A percentile compares a stretch with the other conserved stretches of the same genome.
phyloP scores from a whole-genome alignment of 176 grass and related monocot species.

The Oryza punctata region DNA sequence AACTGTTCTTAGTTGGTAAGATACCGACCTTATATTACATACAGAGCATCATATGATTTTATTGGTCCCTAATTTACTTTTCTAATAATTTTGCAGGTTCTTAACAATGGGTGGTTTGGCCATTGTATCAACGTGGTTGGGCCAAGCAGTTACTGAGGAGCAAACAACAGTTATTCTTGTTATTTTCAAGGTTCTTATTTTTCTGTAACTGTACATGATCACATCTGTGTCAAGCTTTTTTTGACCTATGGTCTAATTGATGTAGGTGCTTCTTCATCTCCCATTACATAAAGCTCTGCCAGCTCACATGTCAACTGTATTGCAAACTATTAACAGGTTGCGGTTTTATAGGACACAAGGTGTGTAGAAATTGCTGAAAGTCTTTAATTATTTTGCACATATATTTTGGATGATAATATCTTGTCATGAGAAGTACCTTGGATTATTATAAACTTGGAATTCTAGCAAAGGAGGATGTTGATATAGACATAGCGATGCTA shows the following conservation, averaged over 20 bases:
- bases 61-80: conserved; percentile 14
- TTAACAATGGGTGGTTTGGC: conserved; percentile 77
- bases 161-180: conserved; percentile 88
- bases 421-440: neutral
- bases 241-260: conserved; percentile 24
- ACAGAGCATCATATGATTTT: conserved; percentile 36
- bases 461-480: neutral
- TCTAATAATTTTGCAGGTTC: conserved; percentile 60
- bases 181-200: conserved; percentile 86
- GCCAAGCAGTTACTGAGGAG: conserved; percentile 77
- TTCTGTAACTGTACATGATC: conserved; percentile 29
- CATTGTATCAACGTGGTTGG: conserved; percentile 87
- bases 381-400: conserved; percentile 15
- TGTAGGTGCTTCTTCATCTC: conserved; percentile 86
- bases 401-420: neutral
- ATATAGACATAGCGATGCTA: neutral
- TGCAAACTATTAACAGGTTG: conserved; percentile 90
- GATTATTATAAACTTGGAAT: conserved; percentile 2
- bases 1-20: conserved; percentile 82
- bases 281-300: conserved; percentile 90
- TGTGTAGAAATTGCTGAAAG: conserved; percentile 43
- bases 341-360: conserved; percentile 96
- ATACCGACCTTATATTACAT: conserved; percentile 14
- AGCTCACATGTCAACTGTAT: conserved; percentile 66
- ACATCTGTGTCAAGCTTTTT: conserved; percentile 4